Base-by-base conservation (phyloP, 164 flowering plant genomes). In the Sedum album region DNA sequence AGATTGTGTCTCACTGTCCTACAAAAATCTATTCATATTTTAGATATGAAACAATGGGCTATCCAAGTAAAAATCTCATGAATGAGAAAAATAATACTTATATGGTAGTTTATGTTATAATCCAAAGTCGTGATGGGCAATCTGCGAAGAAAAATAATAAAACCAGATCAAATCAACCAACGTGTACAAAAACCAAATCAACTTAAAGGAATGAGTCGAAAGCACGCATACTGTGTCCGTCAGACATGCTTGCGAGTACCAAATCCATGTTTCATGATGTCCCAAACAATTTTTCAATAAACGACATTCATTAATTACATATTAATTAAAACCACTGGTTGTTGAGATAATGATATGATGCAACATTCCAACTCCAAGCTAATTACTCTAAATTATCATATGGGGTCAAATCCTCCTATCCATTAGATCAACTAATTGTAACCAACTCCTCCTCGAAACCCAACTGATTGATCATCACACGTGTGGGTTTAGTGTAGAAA, bases 381-480 rank as follows among this genome's bases (percentile, higher is more conserved):
- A 11, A 28, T 2, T 2, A 57, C 26, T 14, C 33, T 57, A 11
- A 57, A 8, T 57, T 14, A 57, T 57, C 62, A 4, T 2, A 57
- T 57, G 62, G 8, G 38, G 62, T 57, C 62, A 57, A 57, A 57
- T 26, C 28, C 60, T 53, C 30, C 21, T 23, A 53, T 57, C 33
- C 33, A 28, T 57, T 57, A 57, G 62, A 57, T 57, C 33, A 57
- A 14, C 62, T 28, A 57, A 57, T 30, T 53, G 13, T 26, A 30
- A 57, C 62, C 33, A 28, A 57, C 62, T 25, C 62, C 62, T 57
- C 62, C 33, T 26, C 57, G 4, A 57, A 57, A 26, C 31, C 31
- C 62, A 57, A 57, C 62, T 57, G 13, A 20, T 57, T 57, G 62
- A 57, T 23, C 11, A 20, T 57, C 62, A 57, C 33, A 57, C 62